Percentiles rank a stretch among this genome's conserved stretches.
phyloP scores from a whole-genome alignment of 192 early-diverging fungal genomes.

The Hyaloraphidium curvatum region DNA sequence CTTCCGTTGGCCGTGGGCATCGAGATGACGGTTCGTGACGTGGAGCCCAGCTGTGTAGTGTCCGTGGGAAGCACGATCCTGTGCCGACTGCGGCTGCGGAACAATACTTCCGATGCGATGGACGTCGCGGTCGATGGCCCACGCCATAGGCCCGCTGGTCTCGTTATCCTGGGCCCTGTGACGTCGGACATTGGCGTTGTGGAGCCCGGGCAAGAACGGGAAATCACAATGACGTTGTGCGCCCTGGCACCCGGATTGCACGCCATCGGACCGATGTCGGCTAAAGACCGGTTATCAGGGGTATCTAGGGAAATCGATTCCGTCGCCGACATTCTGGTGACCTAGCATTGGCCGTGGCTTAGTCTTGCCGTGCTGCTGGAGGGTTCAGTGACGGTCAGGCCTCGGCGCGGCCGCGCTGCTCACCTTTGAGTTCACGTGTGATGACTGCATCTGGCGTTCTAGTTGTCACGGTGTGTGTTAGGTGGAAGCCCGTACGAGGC shows the following conservation, averaged over 20 bases:
- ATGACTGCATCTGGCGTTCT: no score
- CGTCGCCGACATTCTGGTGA: constrained; percentile 55
- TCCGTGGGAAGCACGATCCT: constrained; percentile 42
- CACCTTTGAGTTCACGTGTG: no score
- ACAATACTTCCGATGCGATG: constrained; percentile 33
- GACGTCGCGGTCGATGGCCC: constrained; percentile 39
- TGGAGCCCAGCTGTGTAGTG: constrained; percentile 17
- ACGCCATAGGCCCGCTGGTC: constrained; percentile 53
- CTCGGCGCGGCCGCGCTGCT: no score
- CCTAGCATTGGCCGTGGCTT: no score
- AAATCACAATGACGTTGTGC: constrained; percentile 58
- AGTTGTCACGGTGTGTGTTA: no score
- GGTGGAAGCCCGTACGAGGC: no score
- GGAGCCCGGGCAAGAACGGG: constrained; percentile 28
- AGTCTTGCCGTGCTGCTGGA: no score
- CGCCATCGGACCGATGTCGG: constrained; percentile 55
- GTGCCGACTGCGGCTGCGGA: constrained; percentile 34
- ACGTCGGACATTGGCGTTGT: constrained; percentile 27
- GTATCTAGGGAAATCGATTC: constrained; percentile 59
- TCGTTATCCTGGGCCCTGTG: constrained; percentile 41
- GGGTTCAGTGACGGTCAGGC: no score
- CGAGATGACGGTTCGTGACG: constrained; percentile 29
- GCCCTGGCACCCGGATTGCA: constrained; percentile 68
- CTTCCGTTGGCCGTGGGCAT: constrained; percentile 50
- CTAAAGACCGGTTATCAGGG: constrained; percentile 49